phyloP scores from a whole-genome alignment of 106 monocot species.

The Cymbidium sinense region DNA sequence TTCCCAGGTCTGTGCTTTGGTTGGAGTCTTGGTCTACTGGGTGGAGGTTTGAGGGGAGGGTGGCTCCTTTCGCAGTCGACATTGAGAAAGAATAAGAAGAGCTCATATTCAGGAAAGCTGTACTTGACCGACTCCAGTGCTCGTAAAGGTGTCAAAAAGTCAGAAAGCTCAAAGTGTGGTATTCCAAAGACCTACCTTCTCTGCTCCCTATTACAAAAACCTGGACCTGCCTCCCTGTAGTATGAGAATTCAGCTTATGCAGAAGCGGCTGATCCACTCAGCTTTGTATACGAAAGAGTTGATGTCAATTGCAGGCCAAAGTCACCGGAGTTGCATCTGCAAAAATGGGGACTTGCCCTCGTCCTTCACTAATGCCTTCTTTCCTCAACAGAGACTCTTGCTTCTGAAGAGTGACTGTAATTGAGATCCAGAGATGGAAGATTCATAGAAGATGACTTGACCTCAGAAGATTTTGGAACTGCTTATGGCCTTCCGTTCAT shows the following conservation, averaged over 20 bases:
- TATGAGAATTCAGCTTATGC: not conserved
- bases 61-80: no score
- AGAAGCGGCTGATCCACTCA: constrained; percentile 3
- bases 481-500: not conserved
- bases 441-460: constrained; percentile 1
- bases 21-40: no score
- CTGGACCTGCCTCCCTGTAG: not conserved
- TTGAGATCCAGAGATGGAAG: constrained; percentile 4
- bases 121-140: no score
- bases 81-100: no score
- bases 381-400: not conserved
- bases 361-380: not conserved
- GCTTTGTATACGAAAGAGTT: constrained; percentile 4
- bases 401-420: constrained; percentile 1
- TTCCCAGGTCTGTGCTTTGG: no score
- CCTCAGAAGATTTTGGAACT: constrained; percentile 7
- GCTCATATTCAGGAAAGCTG: no score
- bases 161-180: no score
- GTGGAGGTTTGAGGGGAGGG: no score
- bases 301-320: not conserved
- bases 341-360: not conserved
- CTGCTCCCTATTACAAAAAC: no score
- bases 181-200: no score
- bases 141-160: no score
- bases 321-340: not conserved